phyloP scores from a whole-genome alignment of 1,284 basidiomycete genomes.

The Cerioporus squamosus region DNA sequence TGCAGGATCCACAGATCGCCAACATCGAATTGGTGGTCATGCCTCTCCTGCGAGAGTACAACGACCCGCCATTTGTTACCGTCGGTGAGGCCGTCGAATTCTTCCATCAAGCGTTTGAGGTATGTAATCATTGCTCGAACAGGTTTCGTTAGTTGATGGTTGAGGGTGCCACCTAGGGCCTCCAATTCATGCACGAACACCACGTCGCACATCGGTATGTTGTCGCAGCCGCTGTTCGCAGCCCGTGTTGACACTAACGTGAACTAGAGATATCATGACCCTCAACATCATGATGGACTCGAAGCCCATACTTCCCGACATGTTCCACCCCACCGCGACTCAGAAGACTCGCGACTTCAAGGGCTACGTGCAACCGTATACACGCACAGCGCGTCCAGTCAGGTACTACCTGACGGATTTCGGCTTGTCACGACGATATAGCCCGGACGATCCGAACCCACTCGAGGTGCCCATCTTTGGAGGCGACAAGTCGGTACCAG shows the following conservation, averaged over 20 bases:
- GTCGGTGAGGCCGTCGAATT: slow-evolving; percentile 28
- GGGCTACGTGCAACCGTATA: not conserved
- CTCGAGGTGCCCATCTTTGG: slow-evolving; percentile 21
- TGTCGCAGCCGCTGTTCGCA: not conserved
- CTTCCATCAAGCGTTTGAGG: slow-evolving; percentile 28
- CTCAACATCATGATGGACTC: slow-evolving; percentile 45
- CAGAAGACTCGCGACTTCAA: not conserved
- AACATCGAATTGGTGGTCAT: slow-evolving; percentile 22
- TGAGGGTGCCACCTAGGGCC: slow-evolving; percentile 10
- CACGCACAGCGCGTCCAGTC: slow-evolving; percentile 30
- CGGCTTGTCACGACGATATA: slow-evolving; percentile 34
- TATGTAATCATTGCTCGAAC: not conserved
- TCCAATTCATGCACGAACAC: slow-evolving; percentile 25
- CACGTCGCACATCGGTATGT: slow-evolving; percentile 24
- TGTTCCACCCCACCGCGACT: slow-evolving; percentile 32
- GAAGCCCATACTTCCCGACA: slow-evolving; percentile 29
- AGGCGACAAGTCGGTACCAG: slow-evolving; percentile 23
- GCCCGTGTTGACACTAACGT: not conserved
- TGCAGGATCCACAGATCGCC: slow-evolving; percentile 13
- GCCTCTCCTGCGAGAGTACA: slow-evolving; percentile 24
- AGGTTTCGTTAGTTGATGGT: not conserved
- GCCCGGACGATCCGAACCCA: slow-evolving; percentile 14
- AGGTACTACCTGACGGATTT: slow-evolving; percentile 40
- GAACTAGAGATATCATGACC: slow-evolving; percentile 40
- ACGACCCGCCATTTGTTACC: slow-evolving; percentile 19